Percentiles rank a stretch among this genome's conserved stretches.
These are phyloP conservation scores for Centella asiatica DNA, from an alignment of 129 eudicot species.

Conservation along the genomic window DNA sequence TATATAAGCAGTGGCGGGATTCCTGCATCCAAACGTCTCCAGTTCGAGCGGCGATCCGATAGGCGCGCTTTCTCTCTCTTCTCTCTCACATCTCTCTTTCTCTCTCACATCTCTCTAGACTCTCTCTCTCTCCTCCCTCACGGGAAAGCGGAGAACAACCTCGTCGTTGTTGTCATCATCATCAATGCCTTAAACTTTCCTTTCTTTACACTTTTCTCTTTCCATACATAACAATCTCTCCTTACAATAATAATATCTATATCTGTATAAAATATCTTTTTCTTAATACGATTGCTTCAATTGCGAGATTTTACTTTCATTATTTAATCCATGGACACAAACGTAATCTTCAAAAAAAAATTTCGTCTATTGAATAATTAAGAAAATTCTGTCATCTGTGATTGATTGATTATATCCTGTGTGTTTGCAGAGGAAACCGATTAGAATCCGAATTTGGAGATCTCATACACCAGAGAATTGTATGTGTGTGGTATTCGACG, in stretches of 20 bases:
- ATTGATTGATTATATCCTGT: background rate
- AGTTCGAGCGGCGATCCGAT: slow-evolving; percentile 36
- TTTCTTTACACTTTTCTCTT: slow-evolving; percentile 11
- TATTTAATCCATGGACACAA: slow-evolving; percentile 13
- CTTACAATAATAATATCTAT: background rate
- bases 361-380: slow-evolving; percentile 16
- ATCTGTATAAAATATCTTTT: no score
- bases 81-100: background rate
- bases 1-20: slow-evolving; percentile 35
- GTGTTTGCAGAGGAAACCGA: slow-evolving; percentile 19
- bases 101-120: slow-evolving; percentile 27
- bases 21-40: slow-evolving; percentile 19
- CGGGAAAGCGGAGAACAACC: slow-evolving; percentile 29
- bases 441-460: slow-evolving; percentile 25
- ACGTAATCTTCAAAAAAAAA: slow-evolving; percentile 19
- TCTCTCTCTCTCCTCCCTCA: slow-evolving; percentile 24
- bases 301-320: slow-evolving; percentile 14
- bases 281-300: slow-evolving; percentile 20
- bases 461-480: slow-evolving; percentile 27
- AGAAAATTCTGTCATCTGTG: background rate
- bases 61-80: slow-evolving; percentile 28
- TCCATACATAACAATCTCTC: background rate
- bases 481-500: slow-evolving; percentile 34
- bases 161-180: slow-evolving; percentile 15
- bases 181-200: slow-evolving; percentile 15